Percentiles rank a stretch among this genome's conserved stretches.
These are phyloP conservation scores for Athelia psychrophila DNA, from an alignment of 1,284 basidiomycete genomes.

Conservation along the genomic window DNA sequence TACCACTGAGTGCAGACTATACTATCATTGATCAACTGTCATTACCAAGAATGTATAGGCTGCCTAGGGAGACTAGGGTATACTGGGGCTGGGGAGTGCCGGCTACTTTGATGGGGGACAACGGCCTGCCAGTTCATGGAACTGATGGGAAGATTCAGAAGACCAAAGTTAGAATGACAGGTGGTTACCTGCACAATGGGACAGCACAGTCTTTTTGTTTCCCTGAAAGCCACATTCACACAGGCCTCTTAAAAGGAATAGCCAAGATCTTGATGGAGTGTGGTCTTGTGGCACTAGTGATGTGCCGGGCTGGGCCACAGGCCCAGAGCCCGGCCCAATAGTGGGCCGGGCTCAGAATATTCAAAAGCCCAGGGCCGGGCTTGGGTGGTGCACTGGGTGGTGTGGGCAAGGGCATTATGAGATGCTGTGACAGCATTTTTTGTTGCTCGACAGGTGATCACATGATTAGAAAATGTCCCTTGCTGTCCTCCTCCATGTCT, in stretches of 20 bases:
- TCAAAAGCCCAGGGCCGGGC: no score
- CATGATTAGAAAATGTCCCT: no score
- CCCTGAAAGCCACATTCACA: conserved; percentile 4
- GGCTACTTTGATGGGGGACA: conserved; percentile 1
- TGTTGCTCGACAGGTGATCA: no score
- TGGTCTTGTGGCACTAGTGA: conserved; percentile 7
- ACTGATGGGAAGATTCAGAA: conserved; percentile 11
- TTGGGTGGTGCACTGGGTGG: no score
- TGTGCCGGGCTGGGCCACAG: conserved; percentile 9
- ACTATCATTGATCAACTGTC: conserved; percentile 22
- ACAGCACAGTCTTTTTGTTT: conserved; percentile 14
- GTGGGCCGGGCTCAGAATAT: no score
- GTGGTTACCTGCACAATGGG: conserved; percentile 13
- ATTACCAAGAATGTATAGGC: conserved; percentile 16
- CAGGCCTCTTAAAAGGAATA: conserved; percentile 18
- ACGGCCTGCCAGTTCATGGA: conserved; percentile 8
- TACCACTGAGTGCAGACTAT: conserved; percentile 9
- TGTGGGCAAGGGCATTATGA: no score
- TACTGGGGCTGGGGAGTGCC: conserved; percentile 5
- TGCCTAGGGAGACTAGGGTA: no score
- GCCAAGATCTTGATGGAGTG: conserved; percentile 12
- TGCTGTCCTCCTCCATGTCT: no score
- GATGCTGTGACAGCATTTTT: no score
- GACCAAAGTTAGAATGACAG: conserved; percentile 8
- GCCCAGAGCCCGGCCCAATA: no score